Conservation (phyloP, 2,329 filamentous ascomycete genomes). For the Sporothrix inflata region DNA sequence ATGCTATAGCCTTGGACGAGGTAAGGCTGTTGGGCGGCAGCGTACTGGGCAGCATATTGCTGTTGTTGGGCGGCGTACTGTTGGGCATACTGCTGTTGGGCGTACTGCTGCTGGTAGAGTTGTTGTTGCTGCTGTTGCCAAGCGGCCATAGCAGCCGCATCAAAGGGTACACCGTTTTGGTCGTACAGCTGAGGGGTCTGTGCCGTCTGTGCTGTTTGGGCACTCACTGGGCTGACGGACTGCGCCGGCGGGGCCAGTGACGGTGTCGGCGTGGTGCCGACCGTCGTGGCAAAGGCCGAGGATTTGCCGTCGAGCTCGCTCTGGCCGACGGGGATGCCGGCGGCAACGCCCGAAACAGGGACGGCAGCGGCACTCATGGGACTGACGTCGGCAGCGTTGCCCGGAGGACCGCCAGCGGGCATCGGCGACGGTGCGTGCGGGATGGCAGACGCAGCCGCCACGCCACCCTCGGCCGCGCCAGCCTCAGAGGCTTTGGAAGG, state of each 20-base stretch:
- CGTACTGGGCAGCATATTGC: not conserved
- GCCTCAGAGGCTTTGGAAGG: not conserved
- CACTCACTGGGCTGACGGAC: not conserved
- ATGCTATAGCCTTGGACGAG: conserved; percentile 22
- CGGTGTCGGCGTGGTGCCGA: not conserved
- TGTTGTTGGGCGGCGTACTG: conserved; percentile 9
- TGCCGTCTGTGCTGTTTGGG: not conserved
- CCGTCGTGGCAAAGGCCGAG: not conserved
- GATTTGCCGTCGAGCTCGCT: conserved; percentile 29
- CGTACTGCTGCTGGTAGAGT: not conserved
- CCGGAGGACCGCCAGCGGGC: not conserved
- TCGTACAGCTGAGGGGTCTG: not conserved
- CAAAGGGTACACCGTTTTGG: not conserved
- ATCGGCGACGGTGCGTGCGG: not conserved
- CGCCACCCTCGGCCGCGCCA: not conserved
- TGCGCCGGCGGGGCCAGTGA: not conserved
- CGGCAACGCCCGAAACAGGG: not conserved
- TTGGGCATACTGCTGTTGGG: not conserved
- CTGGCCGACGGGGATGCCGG: not conserved
- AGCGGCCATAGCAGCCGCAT: not conserved
- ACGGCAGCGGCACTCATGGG: not conserved
- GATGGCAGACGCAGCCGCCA: not conserved
- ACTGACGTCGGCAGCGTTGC: not conserved
- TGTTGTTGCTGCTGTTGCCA: not conserved
- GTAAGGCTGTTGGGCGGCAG: conserved; percentile 17